A percentile compares a stretch with the other conserved stretches of the same genome.
These are phyloP conservation scores for Aspergillus latus DNA, from an alignment of 2,329 filamentous ascomycete genomes.

Conservation along the genomic window DNA sequence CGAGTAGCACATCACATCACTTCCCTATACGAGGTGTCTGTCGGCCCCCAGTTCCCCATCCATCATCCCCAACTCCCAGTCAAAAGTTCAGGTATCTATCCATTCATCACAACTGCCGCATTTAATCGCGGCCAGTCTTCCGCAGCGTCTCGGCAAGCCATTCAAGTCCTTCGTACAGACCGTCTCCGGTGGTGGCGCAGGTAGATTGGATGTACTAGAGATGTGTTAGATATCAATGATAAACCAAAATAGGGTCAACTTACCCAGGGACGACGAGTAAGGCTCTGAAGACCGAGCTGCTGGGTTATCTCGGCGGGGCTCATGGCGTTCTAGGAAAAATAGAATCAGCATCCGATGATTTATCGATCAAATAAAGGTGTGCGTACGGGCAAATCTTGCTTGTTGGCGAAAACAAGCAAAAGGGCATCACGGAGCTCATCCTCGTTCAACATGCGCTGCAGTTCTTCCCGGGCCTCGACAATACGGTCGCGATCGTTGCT, in stretches of 20 bases:
- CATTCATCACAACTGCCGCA: conserved; percentile 32
- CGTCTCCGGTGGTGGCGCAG: conserved; percentile 97
- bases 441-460: conserved; percentile 98
- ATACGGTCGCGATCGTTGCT: conserved; percentile 98
- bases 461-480: conserved; percentile 91
- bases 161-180: conserved; percentile 98
- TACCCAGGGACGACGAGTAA: conserved; percentile 99
- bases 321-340: conserved; percentile 80
- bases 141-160: conserved; percentile 82
- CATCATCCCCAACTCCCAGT: conserved; percentile 40
- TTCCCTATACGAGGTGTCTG: conserved; percentile 32
- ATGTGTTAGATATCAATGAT: not conserved
- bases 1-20: conserved; percentile 34
- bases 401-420: conserved; percentile 98
- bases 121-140: conserved; percentile 60
- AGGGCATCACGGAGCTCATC: conserved; percentile 97
- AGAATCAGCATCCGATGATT: conserved; percentile 29
- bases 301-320: conserved; percentile 99
- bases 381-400: conserved; percentile 96
- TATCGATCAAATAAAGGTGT: not conserved
- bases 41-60: conserved; percentile 34
- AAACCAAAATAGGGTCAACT: not conserved
- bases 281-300: conserved; percentile 98
- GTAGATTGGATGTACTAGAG: conserved; percentile 96
- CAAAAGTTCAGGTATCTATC: conserved; percentile 36